Conservation (phyloP, 2,329 filamentous ascomycete genomes). For the Metarhizium robertsii region DNA sequence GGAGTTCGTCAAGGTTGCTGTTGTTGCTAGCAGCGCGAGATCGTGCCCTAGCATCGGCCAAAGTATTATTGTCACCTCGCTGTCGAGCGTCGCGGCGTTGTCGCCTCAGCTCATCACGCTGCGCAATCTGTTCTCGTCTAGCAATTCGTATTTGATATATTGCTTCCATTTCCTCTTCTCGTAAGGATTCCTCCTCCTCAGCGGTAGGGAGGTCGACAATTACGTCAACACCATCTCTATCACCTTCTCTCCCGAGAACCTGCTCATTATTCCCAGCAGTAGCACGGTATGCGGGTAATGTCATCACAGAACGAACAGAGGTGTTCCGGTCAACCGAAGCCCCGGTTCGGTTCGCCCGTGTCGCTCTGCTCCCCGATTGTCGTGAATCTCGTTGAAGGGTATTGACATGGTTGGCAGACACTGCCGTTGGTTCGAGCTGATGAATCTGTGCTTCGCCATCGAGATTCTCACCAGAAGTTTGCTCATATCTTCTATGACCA, state of each 20-base stretch:
- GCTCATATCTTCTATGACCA: constrained; percentile 18
- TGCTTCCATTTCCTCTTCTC: constrained; percentile 87
- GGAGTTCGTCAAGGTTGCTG: constrained; percentile 51
- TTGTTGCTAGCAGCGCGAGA: constrained; percentile 36
- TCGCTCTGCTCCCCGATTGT: constrained; percentile 9
- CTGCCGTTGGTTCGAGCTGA: constrained; percentile 14
- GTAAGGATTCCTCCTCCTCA: constrained; percentile 67
- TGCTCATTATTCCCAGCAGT: constrained; percentile 67
- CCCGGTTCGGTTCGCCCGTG: constrained; percentile 18
- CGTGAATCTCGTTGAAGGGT: constrained; percentile 1
- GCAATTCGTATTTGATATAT: constrained; percentile 81
- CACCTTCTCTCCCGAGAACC: constrained; percentile 80
- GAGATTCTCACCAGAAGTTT: constrained; percentile 20
- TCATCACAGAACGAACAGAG: constrained; percentile 88
- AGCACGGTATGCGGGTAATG: constrained; percentile 73
- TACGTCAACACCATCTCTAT: constrained; percentile 82
- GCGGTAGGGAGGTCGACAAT: constrained; percentile 77
- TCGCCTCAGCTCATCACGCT: constrained; percentile 66
- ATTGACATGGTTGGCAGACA: constrained; percentile 5
- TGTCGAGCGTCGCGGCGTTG: constrained; percentile 62
- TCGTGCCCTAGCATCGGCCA: constrained; percentile 57
- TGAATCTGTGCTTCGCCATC: constrained; percentile 13
- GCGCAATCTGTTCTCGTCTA: constrained; percentile 63
- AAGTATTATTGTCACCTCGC: constrained; percentile 57
- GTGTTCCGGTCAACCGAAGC: constrained; percentile 66